Base-by-base conservation (phyloP, 2,329 filamentous ascomycete genomes). In the Penicillium sp. region DNA sequence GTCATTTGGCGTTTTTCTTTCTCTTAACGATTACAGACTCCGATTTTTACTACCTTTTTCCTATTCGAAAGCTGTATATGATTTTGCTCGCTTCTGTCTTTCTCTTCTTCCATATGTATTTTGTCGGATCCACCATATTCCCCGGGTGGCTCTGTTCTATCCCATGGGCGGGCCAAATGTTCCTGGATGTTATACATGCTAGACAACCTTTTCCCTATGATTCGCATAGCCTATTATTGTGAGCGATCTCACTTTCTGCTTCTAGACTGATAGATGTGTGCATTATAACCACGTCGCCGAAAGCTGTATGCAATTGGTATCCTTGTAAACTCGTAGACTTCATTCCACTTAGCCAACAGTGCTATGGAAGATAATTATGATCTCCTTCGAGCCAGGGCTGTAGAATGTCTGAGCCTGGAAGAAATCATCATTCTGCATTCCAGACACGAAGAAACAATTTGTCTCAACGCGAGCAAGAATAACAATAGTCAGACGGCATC, bases 61-160 rank as follows among this genome's bases (percentile, higher is more conserved):
- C 54, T 56, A 50, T 66, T 51, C 17, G 56, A 51, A 29, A 48
- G 30, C 23, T 69, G 67, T 70, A 70, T 63, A 70, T 69, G 64
- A 63, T 66, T 61, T 49, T 59, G 60, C 15, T 23, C 19, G 47
- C 41, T 30, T 53, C 46, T 50, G n/a, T 26, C 35, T 11, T 51
- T 52, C 13, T 44, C 38, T 52, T 56, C 21, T 60, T 56, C 23
- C 44, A n/a, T 55, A 48, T 53, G 38, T 26, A 21, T 41, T 48
- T 46, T 46, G 58, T 47, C 57, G 50, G 50, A 62, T 60, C 52
- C 51, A 52, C 54, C 56, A 64, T 64, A 65, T 64, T 63, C 58
- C 53, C 64, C 60, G 47, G 57, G 48, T 23, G 54, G 29, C 61
- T 67, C 45, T 54, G 53, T 52, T 61, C 52, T 38, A 57, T 56